phyloP scores from a whole-genome alignment of 2,329 filamentous ascomycete species.

The Venturia carpophila region DNA sequence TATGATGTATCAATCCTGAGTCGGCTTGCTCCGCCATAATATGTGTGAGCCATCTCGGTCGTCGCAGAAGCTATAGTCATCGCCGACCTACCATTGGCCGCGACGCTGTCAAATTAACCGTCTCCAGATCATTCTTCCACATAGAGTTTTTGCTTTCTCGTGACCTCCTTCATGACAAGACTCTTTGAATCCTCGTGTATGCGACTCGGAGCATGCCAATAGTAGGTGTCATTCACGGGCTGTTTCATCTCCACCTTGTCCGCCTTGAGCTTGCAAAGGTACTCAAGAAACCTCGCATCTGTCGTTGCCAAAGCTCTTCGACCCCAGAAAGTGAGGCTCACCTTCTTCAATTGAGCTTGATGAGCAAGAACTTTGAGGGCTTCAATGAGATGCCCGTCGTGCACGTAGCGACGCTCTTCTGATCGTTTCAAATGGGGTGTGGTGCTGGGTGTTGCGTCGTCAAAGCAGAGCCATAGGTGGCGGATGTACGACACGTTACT shows the following conservation, averaged over 20 bases:
- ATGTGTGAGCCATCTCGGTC: background rate
- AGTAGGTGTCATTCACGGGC: slow-evolving; percentile 4
- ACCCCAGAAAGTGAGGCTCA: slow-evolving; percentile 38
- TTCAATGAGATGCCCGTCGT: slow-evolving; percentile 40
- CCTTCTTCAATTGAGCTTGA: slow-evolving; percentile 35
- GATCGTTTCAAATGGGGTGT: slow-evolving; percentile 32
- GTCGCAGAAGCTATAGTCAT: background rate
- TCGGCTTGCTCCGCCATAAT: background rate
- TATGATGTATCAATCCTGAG: background rate
- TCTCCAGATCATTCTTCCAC: background rate
- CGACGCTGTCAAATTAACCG: background rate
- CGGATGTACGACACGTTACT: slow-evolving; percentile 41
- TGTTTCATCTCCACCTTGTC: slow-evolving; percentile 32
- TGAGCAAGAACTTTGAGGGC: slow-evolving; percentile 37
- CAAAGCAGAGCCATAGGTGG: slow-evolving; percentile 37
- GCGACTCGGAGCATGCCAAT: slow-evolving; percentile 12
- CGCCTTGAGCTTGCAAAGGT: slow-evolving; percentile 38
- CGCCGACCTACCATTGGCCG: background rate
- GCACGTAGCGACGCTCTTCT: slow-evolving; percentile 42
- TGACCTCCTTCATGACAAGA: slow-evolving; percentile 15
- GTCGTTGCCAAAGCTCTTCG: slow-evolving; percentile 28
- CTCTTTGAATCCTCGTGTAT: slow-evolving; percentile 14
- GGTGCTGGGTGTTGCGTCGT: slow-evolving; percentile 38
- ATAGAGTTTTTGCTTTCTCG: slow-evolving; percentile 18
- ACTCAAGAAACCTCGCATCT: slow-evolving; percentile 39